These are phyloP conservation scores for Monilinia polystroma DNA, from an alignment of 2,329 filamentous ascomycete species.

Conservation along the genomic window DNA sequence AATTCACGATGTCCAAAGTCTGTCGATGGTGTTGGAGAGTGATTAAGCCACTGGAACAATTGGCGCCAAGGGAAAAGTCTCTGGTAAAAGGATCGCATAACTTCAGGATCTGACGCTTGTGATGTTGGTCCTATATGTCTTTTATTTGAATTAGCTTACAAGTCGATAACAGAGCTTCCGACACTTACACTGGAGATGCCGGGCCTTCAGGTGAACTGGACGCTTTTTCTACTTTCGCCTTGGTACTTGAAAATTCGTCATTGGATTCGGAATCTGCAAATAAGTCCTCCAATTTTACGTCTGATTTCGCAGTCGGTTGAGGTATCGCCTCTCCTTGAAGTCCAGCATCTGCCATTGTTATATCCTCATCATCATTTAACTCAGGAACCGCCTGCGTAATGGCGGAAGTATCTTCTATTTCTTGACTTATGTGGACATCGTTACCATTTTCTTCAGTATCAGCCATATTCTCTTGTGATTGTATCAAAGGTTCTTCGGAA, in stretches of 20 bases:
- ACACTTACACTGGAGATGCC: conserved; percentile 47
- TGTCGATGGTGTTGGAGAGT: conserved; percentile 77
- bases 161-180: not conserved
- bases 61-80: conserved; percentile 92
- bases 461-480: conserved; percentile 42
- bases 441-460: conserved; percentile 39
- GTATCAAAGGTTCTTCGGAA: conserved; percentile 36
- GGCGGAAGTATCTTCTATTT: conserved; percentile 16
- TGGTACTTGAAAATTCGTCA: conserved; percentile 58
- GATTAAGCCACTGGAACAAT: conserved; percentile 97
- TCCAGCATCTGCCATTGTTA: conserved; percentile 34
- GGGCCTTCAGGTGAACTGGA: conserved; percentile 47
- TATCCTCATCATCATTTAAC: conserved; percentile 30
- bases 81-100: conserved; percentile 93
- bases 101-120: conserved; percentile 69
- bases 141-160: conserved; percentile 19
- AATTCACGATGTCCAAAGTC: conserved; percentile 96
- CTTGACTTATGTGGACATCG: conserved; percentile 22
- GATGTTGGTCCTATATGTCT: conserved; percentile 43
- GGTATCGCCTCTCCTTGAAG: conserved; percentile 21
- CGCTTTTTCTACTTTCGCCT: conserved; percentile 42
- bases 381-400: conserved; percentile 26
- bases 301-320: conserved; percentile 26
- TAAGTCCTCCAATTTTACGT: conserved; percentile 56
- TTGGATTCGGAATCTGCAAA: conserved; percentile 60